Percentiles rank a stretch among this genome's conserved stretches.
phyloP scores from a whole-genome alignment of 805 yeast species.

The Metschnikowia lochheadii region DNA sequence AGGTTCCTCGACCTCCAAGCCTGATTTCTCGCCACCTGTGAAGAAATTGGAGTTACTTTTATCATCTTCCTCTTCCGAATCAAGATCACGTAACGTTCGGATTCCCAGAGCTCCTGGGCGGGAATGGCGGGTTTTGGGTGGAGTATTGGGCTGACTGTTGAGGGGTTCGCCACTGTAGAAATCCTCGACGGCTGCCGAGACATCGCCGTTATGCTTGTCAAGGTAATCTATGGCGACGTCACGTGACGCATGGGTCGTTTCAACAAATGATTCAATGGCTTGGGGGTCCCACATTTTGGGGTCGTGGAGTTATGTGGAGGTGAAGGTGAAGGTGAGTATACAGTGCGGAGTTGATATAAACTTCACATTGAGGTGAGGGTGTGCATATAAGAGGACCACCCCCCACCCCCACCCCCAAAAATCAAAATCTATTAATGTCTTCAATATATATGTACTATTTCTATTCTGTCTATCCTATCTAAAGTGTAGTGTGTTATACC shows the following conservation, averaged over 20 bases:
- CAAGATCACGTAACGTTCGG: conserved; percentile 39
- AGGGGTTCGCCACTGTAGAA: conserved; percentile 24
- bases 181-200: conserved; percentile 40
- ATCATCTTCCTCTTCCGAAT: conserved; percentile 50
- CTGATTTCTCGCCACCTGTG: conserved; percentile 74
- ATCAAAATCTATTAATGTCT: too few species aligned
- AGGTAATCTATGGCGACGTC: conserved; percentile 40
- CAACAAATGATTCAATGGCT: conserved; percentile 31
- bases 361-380: too few species aligned
- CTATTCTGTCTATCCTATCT: too few species aligned
- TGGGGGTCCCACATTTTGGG: conserved; percentile 17
- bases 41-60: conserved; percentile 52
- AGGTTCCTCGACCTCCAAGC: conserved; percentile 76
- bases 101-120: conserved; percentile 21
- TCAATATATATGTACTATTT: too few species aligned
- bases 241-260: conserved; percentile 32
- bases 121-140: not conserved
- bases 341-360: too few species aligned
- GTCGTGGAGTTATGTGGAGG: too few species aligned
- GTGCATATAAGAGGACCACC: too few species aligned
- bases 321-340: too few species aligned
- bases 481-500: too few species aligned
- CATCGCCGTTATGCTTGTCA: conserved; percentile 32
- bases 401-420: too few species aligned
- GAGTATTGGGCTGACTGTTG: not conserved